Percentiles rank a stretch among this genome's conserved stretches.
phyloP scores from a whole-genome alignment of 176 grass and related monocot genomes.

The Ampelocalamus luodianensis region DNA sequence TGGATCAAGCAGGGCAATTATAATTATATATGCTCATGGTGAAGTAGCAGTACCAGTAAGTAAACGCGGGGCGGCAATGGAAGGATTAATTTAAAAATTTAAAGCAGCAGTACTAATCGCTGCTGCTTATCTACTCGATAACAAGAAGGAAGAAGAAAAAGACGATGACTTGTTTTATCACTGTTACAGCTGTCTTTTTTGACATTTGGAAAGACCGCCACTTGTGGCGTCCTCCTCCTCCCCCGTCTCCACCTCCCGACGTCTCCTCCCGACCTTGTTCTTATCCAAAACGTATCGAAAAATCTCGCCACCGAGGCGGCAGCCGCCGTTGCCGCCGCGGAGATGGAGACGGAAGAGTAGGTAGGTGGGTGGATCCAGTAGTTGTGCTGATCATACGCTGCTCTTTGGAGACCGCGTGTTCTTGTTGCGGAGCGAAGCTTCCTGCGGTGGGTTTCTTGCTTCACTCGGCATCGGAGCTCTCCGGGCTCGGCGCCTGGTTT shows the following conservation, averaged over 20 bases:
- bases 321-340: background rate
- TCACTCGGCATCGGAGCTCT: slow-evolving; percentile 75
- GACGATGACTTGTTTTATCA: slow-evolving; percentile 52
- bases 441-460: background rate
- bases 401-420: background rate
- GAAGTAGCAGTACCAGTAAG: background rate
- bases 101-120: slow-evolving; percentile 30
- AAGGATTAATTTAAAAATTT: slow-evolving; percentile 32
- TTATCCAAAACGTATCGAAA: slow-evolving; percentile 59
- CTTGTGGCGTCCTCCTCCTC: slow-evolving; percentile 46
- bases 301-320: slow-evolving; percentile 20
- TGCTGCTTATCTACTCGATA: slow-evolving; percentile 60
- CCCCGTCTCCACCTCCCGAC: slow-evolving; percentile 34
- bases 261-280: slow-evolving; percentile 23
- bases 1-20: slow-evolving; percentile 27
- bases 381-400: slow-evolving; percentile 20
- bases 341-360: background rate
- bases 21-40: background rate
- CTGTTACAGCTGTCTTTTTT: slow-evolving; percentile 64
- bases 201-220: slow-evolving; percentile 69
- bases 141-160: background rate
- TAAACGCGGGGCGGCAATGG: background rate
- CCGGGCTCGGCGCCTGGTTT: slow-evolving; percentile 73
- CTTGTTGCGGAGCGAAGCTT: background rate
- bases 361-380: background rate